Evolutionary conservation across 306 rosid genomes (phyloP).

Genomic region (Astragalus glycyphyllos): DNA sequence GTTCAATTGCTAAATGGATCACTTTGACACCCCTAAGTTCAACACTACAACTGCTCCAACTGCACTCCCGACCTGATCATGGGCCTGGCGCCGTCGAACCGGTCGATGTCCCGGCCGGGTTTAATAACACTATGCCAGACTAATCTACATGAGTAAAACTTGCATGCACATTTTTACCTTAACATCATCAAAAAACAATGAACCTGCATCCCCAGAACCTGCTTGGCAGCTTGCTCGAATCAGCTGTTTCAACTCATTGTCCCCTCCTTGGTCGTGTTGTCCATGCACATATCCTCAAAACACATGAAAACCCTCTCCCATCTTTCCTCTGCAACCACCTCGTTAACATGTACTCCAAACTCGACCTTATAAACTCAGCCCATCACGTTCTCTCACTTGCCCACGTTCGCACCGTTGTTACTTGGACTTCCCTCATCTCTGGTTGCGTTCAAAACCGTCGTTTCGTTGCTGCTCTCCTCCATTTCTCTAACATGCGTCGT

Average conservation of each 20-base stretch:
- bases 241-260: conserved; percentile 57
- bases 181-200: conserved; percentile 48
- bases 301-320: conserved; percentile 59
- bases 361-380: conserved; percentile 70
- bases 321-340: conserved; percentile 78
- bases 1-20: too few relatives aligned
- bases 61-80: too few relatives aligned
- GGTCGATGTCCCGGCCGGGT: too few relatives aligned
- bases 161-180: background rate
- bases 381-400: conserved; percentile 65
- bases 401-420: conserved; percentile 71
- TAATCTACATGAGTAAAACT: background rate
- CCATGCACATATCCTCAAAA: conserved; percentile 72
- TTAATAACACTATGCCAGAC: background rate
- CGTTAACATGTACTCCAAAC: conserved; percentile 89
- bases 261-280: conserved; percentile 63
- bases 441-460: conserved; percentile 75
- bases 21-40: too few relatives aligned
- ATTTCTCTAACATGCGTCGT: conserved; percentile 70
- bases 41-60: too few relatives aligned
- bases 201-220: conserved; percentile 50
- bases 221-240: conserved; percentile 63
- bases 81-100: too few relatives aligned
- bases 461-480: conserved; percentile 55
- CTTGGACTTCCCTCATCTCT: conserved; percentile 87